Base-by-base conservation (phyloP, 2,329 filamentous ascomycete genomes). In the Calonectria pseudoturangicola region DNA sequence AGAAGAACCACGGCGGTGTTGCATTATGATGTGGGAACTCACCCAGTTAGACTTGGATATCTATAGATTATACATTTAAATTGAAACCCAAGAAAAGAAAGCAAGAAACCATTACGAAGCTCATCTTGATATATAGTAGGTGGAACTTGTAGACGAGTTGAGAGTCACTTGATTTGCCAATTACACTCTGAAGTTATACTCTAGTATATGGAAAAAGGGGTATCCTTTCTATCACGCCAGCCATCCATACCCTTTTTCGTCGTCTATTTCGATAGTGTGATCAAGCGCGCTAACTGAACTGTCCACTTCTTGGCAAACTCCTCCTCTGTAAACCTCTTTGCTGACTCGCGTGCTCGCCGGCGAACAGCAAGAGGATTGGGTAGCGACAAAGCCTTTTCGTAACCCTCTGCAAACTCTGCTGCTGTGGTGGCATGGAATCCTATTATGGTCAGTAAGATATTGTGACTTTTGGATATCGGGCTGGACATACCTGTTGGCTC, bases 381-480 rank as follows among this genome's bases (percentile, higher is more conserved):
- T 4, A 97, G 86, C 0, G 89, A 89, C 8, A 98, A 85, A 0
- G 95, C 96, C 81, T 93, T 91, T 74, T 93, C 92, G 81, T 95
- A 99, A 0, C 91, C 94, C 13, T 91, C 87, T 0, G 96, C 95
- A 81, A 97, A 99, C 72, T 98, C 93, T 3, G 90, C 87, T 9
- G 91, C 87, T 0, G 93, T 96, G 1, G 92, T 93, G 0, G 96
- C 96, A 79, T 96, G 95, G 86, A 96, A 98, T 6, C 97, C 96
- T 91, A 81, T 9, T 1, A 16, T 30, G 41, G 51, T 74, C 66
- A 66, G 70, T 64, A 41, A 13, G 9, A 30, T 39, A 28, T 8
- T 64, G 51, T 6, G 9, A 33, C 33, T 39, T 4, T 54, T 18
- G 7, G 6, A 30, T 50, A 15, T 21, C 54, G 66, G 25, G 47